Evolutionary conservation across 495 filamentous ascomycete species (phyloP), one percentile per base, ranked within the genome.

Genomic region (Penicillium chermesinum): DNA sequence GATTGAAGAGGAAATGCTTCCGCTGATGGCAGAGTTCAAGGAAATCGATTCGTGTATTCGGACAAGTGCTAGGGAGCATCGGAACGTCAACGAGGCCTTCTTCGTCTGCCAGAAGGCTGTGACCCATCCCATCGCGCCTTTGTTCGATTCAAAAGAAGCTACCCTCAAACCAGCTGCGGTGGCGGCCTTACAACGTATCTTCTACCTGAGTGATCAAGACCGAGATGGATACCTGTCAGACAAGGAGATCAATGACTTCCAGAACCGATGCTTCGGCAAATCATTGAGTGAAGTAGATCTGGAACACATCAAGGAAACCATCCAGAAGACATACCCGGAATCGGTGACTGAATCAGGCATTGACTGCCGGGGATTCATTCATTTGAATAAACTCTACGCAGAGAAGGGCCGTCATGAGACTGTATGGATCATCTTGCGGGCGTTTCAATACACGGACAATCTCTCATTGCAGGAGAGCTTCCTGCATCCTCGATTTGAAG

Each of bases 61-160:
- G 40, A 88, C 91, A 1, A 97, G 91, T 64, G 93, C 94, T 17
- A 83, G 89, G 53, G 91, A 98, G 61, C 87, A 95, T 56, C 84
- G 86, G 48, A 98, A 98, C 69, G 85, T 97, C 51, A 95, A 95
- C 57, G 91, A 98, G 68, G 88, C 89, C 15, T 96, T 98, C 66
- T 96, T 94, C 61, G 80, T 98, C 19, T 97, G 94, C 63, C 91
- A 97, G 59, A 96, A 96, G 59, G 93, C 93, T n/a, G 91, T 98
- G 50, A 96, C 90, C 6, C 90, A 97, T 63, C 93, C 93, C 5
- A 94, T 98, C 56, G 93, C 93, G 3, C 94, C 93, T 4, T 76
- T 98, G 22, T 98, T 90, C 59, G 93, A 98, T 67, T 87, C 93
- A 25, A 98, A 96, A 67, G 94, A 97, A 52, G 79, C 82, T 3